Evolutionary conservation across 2,329 filamentous ascomycete species (phyloP).

Genomic region (Trichoderma harzianum): DNA sequence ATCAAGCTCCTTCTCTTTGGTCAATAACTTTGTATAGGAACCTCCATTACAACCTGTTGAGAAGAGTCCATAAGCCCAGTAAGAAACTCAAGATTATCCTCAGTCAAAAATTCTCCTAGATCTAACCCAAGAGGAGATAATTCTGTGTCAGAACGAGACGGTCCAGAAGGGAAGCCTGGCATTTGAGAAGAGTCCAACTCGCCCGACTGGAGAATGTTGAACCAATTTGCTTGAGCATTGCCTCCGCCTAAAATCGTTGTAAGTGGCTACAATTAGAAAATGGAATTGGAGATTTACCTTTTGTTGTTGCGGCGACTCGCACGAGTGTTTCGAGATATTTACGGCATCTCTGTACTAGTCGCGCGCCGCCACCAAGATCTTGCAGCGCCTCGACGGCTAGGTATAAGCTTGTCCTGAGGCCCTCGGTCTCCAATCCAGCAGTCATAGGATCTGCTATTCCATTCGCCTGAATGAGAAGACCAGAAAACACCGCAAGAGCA

Average conservation of each 20-base stretch:
- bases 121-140: conserved; percentile 1
- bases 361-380: neutral
- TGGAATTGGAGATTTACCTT: neutral
- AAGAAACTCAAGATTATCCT: conserved; percentile 1
- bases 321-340: conserved; percentile 10
- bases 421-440: neutral
- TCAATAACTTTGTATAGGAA: neutral
- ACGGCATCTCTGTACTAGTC: neutral
- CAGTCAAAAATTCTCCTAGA: conserved; percentile 7
- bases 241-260: neutral
- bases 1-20: too few relatives aligned
- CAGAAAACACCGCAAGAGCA: neutral
- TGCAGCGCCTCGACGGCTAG: neutral
- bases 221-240: neutral
- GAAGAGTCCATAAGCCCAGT: neutral
- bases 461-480: neutral
- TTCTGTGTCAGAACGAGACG: neutral
- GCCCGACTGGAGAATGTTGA: neutral
- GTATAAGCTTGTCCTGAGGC: neutral
- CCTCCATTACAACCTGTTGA: neutral
- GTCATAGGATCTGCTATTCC: neutral
- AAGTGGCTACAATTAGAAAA: neutral
- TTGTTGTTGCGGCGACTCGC: conserved; percentile 4
- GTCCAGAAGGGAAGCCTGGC: neutral
- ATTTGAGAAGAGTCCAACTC: neutral